Percentiles rank a stretch among this genome's conserved stretches.
Conservation (phyloP, 495 filamentous ascomycete species). For the Parachaetomium inaequale region DNA sequence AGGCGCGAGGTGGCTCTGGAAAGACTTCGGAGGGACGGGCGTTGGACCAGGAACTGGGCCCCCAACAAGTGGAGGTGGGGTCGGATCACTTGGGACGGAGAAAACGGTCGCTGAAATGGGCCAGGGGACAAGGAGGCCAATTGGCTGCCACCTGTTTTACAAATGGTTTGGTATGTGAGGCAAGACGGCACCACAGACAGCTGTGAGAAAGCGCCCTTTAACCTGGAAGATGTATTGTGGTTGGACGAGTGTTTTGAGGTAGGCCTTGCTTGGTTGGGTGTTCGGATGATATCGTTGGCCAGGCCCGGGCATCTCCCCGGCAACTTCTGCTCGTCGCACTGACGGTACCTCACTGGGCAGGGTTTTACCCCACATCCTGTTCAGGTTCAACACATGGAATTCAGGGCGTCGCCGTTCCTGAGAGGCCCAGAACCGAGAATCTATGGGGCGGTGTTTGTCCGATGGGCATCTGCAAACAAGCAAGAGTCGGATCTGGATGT, state of each 20-base stretch:
- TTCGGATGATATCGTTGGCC: conserved; percentile 4
- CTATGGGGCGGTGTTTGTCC: not conserved
- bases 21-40: not conserved
- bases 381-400: not conserved
- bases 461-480: not conserved
- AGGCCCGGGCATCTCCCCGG: conserved; percentile 10
- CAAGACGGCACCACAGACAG: not conserved
- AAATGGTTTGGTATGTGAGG: not conserved
- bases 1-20: not conserved
- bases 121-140: not conserved
- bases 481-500: not conserved
- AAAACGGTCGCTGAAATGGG: conserved; percentile 4
- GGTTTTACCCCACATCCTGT: not conserved
- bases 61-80: not conserved
- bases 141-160: conserved; percentile 4
- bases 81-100: not conserved
- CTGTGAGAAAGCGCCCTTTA: too few species aligned
- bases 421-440: not conserved
- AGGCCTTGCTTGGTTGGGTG: not conserved
- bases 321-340: not conserved
- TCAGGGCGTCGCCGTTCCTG: not conserved
- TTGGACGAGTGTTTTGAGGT: too few species aligned
- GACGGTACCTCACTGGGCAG: not conserved
- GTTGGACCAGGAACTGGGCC: conserved; percentile 2
- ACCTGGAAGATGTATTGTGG: not conserved